A percentile compares a stretch with the other conserved stretches of the same genome.
phyloP scores from a whole-genome alignment of 2,329 filamentous ascomycete species.

The Diplodia scrobiculata region DNA sequence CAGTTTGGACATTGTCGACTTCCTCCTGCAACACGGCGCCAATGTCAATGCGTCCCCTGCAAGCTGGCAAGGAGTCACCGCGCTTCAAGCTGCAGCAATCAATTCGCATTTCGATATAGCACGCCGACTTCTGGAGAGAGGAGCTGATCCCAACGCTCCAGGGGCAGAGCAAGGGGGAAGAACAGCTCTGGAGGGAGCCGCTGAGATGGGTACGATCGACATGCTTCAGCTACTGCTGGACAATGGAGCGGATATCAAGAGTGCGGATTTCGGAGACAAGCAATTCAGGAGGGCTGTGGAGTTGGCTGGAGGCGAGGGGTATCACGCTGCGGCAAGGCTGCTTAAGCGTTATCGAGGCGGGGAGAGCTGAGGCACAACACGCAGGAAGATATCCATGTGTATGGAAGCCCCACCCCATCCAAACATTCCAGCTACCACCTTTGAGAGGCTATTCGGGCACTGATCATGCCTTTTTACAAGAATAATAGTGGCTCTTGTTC shows the following conservation, averaged over 20 bases:
- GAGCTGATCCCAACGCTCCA: constrained; percentile 34
- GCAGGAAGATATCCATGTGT: not conserved
- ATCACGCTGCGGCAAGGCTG: not conserved
- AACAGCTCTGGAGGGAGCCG: constrained; percentile 38
- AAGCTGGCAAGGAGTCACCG: constrained; percentile 33
- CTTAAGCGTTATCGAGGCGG: not conserved
- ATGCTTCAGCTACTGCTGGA: constrained; percentile 38
- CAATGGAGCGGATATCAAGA: constrained; percentile 30
- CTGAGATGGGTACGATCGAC: constrained; percentile 39
- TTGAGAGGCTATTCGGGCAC: not conserved
- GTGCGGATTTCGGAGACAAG: not conserved
- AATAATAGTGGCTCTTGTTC: not conserved
- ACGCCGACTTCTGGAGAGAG: constrained; percentile 32
- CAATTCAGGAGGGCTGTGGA: not conserved
- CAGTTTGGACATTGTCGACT: no score
- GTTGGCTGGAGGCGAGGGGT: not conserved
- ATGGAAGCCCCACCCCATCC: no score
- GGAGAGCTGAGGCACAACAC: not conserved
- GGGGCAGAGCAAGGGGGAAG: constrained; percentile 32
- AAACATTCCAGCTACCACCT: no score
- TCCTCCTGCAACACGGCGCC: no score
- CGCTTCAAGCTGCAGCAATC: constrained; percentile 38
- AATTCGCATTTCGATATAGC: constrained; percentile 36
- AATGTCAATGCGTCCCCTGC: no score
- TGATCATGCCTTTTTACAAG: not conserved